These are phyloP conservation scores for Eucommia ulmoides DNA, from an alignment of 257 asterid species.

Conservation along the genomic window DNA sequence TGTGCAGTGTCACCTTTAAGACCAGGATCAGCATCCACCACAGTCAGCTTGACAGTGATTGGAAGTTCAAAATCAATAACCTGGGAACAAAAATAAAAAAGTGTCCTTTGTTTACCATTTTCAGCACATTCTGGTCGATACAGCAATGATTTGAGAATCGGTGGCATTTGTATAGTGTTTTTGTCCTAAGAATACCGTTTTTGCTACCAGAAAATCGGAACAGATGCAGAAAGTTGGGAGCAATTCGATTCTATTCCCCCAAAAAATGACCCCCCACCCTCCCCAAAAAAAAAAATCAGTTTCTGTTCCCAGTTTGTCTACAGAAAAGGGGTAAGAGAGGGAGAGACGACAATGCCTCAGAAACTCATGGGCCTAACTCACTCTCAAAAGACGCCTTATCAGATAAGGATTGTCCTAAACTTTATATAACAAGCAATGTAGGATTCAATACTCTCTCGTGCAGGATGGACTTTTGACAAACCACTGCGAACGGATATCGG, in stretches of 20 bases:
- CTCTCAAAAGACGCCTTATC: too few relatives aligned
- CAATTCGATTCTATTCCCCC: neutral
- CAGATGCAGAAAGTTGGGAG: too few relatives aligned
- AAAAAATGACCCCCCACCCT: neutral
- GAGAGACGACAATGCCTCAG: neutral
- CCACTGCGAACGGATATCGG: too few relatives aligned
- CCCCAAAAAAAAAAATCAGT: too few relatives aligned
- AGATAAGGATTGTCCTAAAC: too few relatives aligned
- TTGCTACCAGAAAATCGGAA: too few relatives aligned
- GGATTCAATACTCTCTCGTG: too few relatives aligned
- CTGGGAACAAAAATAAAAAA: slow-evolving; percentile 22
- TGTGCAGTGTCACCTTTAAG: slow-evolving; percentile 96
- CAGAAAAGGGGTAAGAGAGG: neutral
- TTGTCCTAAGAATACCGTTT: too few relatives aligned
- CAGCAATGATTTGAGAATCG: slow-evolving; percentile 3
- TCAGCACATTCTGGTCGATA: slow-evolving; percentile 1
- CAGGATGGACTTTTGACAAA: too few relatives aligned
- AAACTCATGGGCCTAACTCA: too few relatives aligned
- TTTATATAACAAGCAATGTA: too few relatives aligned
- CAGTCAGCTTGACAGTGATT: slow-evolving; percentile 71
- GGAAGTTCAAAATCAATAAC: slow-evolving; percentile 97
- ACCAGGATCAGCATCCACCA: slow-evolving; percentile 90
- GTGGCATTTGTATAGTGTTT: too few relatives aligned
- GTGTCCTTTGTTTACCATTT: slow-evolving; percentile 7
- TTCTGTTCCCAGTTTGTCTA: neutral